Percentiles rank a stretch among this genome's conserved stretches.
Evolutionary conservation across 805 yeast genomes (phyloP).

Genomic region (Ogataea nakhonphanomensis): DNA sequence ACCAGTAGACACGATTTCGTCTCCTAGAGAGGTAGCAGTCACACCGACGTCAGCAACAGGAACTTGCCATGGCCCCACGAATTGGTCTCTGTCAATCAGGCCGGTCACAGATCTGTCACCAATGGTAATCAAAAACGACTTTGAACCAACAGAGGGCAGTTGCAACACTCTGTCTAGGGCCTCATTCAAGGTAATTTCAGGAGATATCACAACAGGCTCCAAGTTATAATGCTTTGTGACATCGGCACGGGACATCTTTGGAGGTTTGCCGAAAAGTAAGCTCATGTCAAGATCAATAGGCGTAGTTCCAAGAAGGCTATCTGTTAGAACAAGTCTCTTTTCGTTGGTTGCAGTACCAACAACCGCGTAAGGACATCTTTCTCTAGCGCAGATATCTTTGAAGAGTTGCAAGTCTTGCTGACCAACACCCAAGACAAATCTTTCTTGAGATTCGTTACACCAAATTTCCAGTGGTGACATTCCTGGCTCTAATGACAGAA

Average conservation of each 20-base stretch:
- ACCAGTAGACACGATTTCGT: slow-evolving; percentile 69
- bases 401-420: slow-evolving; percentile 71
- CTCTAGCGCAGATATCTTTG: slow-evolving; percentile 82
- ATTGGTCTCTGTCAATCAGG: slow-evolving; percentile 92
- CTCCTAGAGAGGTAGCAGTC: slow-evolving; percentile 86
- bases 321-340: slow-evolving; percentile 77
- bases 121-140: slow-evolving; percentile 91
- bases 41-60: slow-evolving; percentile 99
- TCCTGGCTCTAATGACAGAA: slow-evolving; percentile 89
- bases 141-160: slow-evolving; percentile 93
- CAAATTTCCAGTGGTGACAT: slow-evolving; percentile 99
- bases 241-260: slow-evolving; percentile 84
- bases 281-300: slow-evolving; percentile 97
- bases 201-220: slow-evolving; percentile 31
- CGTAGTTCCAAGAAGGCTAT: slow-evolving; percentile 68
- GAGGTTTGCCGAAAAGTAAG: slow-evolving; percentile 93
- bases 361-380: slow-evolving; percentile 93
- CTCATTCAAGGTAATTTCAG: slow-evolving; percentile 45
- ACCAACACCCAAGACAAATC: slow-evolving; percentile 91
- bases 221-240: slow-evolving; percentile 56
- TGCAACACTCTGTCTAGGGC: slow-evolving; percentile 80
- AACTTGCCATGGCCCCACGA: slow-evolving; percentile 99
- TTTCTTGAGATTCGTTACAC: slow-evolving; percentile 99
- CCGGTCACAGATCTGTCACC: slow-evolving; percentile 99
- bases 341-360: slow-evolving; percentile 93